These are phyloP conservation scores for Linderniella brevidens DNA, from an alignment of 257 asterid genomes.

Conservation along the genomic window DNA sequence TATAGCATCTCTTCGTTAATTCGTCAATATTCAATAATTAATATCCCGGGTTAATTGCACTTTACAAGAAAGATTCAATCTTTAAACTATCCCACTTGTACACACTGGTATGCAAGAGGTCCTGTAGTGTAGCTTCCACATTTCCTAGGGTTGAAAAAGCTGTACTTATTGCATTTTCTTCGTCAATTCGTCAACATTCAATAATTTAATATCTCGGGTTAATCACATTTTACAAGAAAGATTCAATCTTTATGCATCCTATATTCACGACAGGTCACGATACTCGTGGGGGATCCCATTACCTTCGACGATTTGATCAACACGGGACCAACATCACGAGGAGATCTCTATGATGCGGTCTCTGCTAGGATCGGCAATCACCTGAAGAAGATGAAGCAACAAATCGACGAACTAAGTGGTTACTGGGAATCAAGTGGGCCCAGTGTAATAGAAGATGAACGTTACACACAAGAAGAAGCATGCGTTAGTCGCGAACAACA, in stretches of 20 bases:
- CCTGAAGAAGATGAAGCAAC: conserved; percentile 44
- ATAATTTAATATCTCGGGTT: not conserved
- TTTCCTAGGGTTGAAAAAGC: conserved; percentile 73
- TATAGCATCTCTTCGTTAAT: not conserved
- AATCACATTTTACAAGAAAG: too few species aligned
- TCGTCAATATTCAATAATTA: conserved; percentile 3
- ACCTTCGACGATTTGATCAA: conserved; percentile 44
- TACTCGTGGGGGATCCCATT: conserved; percentile 82
- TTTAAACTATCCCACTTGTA: conserved; percentile 62
- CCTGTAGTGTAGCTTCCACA: conserved; percentile 84
- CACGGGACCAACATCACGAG: conserved; percentile 32
- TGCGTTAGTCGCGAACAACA: conserved; percentile 12
- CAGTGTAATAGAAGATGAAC: too few species aligned
- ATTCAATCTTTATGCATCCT: not conserved
- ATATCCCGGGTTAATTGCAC: not conserved
- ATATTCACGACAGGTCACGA: conserved; percentile 44
- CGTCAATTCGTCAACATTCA: not conserved
- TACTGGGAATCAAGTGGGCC: too few species aligned
- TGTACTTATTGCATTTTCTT: conserved; percentile 20
- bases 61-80: not conserved
- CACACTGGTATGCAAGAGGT: conserved; percentile 85
- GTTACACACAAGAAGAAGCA: conserved; percentile 4
- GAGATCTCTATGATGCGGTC: conserved; percentile 57
- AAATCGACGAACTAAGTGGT: conserved; percentile 33
- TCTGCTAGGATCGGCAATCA: conserved; percentile 49